Base-by-base conservation (phyloP, 768 basidiomycete species). In the Gloeopeniophorella convolvens region DNA sequence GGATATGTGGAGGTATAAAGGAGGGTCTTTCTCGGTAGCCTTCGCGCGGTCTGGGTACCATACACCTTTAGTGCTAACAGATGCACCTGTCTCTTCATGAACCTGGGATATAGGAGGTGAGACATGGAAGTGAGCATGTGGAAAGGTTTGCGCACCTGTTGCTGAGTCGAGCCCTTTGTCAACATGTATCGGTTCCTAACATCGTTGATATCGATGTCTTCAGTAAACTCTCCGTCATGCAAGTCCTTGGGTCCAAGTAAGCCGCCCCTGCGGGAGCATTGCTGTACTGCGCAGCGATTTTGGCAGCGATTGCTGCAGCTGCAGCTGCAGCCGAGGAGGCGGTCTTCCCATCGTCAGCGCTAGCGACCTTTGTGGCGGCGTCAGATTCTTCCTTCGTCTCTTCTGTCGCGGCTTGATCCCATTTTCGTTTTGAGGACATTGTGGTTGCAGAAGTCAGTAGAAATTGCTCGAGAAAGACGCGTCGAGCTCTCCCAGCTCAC, bases 181-280 rank as follows among this genome's bases (percentile, higher is more conserved):
- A 98, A 71, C 64, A 98, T 71, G 67, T 97, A 98, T 58, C 95
- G 76, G 68, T 98, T 98, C 65, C 94, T 73, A 42, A 93, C 74
- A 67, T 98, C 94, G 65, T 98, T 97, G 66, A 98, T 96, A 65
- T 97, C 95, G 48, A 97, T 94, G 62, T 96, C 90, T 57, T 89
- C 78, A 11, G 81, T 84, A 59, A 83, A 97, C 39, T 88, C 89
- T 35, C 75, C 88, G 58, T 89, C 87, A 42, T 86, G 80, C 2
- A 73, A 72, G 62, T 89, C 88, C 57, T 79, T 78, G 42, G 68
- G 60, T 15, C 74, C 74, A 52, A 68, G 73, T 62, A 62, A 67
- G 64, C 59, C 73, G 45, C 58, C 33, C 54, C 74, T 59, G 63
- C 65, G 8, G n/a, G 12, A 20, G 40, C 71, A 34, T 76, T 76